Base-by-base conservation (phyloP, 768 basidiomycete genomes). In the Collybia sordida region DNA sequence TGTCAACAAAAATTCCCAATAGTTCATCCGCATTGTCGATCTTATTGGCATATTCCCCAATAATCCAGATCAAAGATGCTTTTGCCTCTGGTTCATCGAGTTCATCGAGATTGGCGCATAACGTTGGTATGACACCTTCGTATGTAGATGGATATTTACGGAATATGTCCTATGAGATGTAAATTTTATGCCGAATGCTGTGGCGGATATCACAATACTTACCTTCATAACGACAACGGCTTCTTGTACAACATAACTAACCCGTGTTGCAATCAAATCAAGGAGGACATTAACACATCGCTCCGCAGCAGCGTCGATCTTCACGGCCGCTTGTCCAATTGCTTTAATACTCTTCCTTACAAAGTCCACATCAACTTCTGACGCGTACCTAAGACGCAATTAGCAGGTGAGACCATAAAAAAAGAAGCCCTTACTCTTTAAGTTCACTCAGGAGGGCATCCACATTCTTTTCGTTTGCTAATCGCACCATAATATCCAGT, bases 171-270 rank as follows among this genome's bases (percentile, higher is more conserved):
- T 98, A 58, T 11, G 42, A 39, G 45, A 31, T 6, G 14, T 12
- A 14, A 11, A 14, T 12, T 31, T 27, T 6, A 31, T 6, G 9
- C 31, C 6, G 31, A 11, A 31, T 11, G 14, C 14, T 12, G 9
- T 11, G 9, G 14, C 14, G 31, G 9, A 31, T 12, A 31, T 31
- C 31, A 11, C 11, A 27, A 14, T 3, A 51, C 75, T 42, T 43
- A 93, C 95, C 83, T 98, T 98, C 91, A 99, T 97, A 1, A 99
- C 94, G 2, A 99, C 94, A 3, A 98, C 91, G 1, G 93, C 94
- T 69, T 99, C 96, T 64, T 98, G 96, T 3, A 98, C 95, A 27
- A 99, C 93, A 63, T 98, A 99, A 73, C 88, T 95, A 34, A 99
- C 91, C 8, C 93, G 81, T 0, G 95, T 96, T 28, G 79, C 84